Evolutionary conservation across 345 rosid genomes (phyloP), one percentile per base, ranked within the genome.

Genomic region (Erodium maritimum): DNA sequence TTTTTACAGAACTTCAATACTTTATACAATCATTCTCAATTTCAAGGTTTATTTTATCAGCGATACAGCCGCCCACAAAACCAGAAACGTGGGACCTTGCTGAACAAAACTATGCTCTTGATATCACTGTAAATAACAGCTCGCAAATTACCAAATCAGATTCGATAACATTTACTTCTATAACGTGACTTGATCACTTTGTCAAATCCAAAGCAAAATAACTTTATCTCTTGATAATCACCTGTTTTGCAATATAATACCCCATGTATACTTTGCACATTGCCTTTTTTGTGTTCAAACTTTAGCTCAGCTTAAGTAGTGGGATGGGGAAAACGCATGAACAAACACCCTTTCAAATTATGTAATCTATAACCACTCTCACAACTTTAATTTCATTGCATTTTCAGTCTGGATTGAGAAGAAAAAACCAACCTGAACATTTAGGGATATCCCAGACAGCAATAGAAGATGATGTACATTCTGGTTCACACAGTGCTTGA

Each of bases 381-480:
- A 57, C 45, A 21, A 57, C 0, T 42, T 0, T 58, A 20, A 4
- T 18, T 8, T 50, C 34, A 50, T 22, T 60, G 55, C n/a, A 23
- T 23, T 20, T 48, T 60, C 13, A 50, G 21, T 18, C n/a, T 18
- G 9, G 50, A 17, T 51, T 19, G 34, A 54, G 34, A 17, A 52
- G 62, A 57, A 64, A 60, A 37, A 52, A 70, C 80, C 5, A 70
- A 91, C 97, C 96, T 79, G 97, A 91, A 75, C 97, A 91, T 66
- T 73, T 88, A 13, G 97, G 97, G 62, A 91, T 82, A 73, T 88
- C 96, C 98, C 95, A 88, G 56, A 91, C 85, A 23, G 93, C 95
- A 75, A 88, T 64, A 24, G 91, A 82, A 59, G 82, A 25, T 20
- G 82, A 69, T 1, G 87, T 75, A 75, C 97, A 91, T 21, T 79